Evolutionary conservation across 495 filamentous ascomycete species (phyloP), one percentile per base, ranked within the genome.

Genomic region (Trichoderma orchidacearum): DNA sequence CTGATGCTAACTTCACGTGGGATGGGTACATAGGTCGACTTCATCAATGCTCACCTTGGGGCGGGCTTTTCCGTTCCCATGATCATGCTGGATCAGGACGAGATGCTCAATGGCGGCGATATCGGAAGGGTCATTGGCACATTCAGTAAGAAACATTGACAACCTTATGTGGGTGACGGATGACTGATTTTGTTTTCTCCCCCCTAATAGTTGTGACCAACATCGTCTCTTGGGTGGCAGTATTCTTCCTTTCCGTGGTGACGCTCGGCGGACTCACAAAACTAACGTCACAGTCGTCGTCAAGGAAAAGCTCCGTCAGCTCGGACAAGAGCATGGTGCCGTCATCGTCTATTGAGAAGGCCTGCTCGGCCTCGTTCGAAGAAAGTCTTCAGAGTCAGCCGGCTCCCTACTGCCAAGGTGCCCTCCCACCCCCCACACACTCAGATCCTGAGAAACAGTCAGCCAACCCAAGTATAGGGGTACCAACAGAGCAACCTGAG

Each of bases 31-130:
- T 28, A 58, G 56, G 57, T 55, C 32, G 38, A 55, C 30, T 55
- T 58, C n/a, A 51, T 54, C 51, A 58, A 54, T 38, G 29, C 27
- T 15, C 30, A 58, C 51, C 38, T 58, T 3, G 52, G 51, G 21
- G 36, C 53, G 17, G 57, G 57, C 12, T 58, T 58, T 34, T 17
- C 57, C 18, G 21, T 58, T 9, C 57, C 57, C 12, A 45, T 58
- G 30, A 51, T 58, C 23, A 54, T 54, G 57, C 25, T 55, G n/a
- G 34, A 28, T 29, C 51, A 30, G 13, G 35, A 30, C 11, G 27
- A 58, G 51, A 45, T 41, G 18, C 51, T 54, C 31, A 52, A 58
- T 28, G 34, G 31, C 18, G 21, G 13, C 4, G 27, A 35, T 13
- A 31, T 58, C 31, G 51, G 31, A 12, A 25, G 32, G 1, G 51